Percentiles rank a stretch among this genome's conserved stretches.
phyloP scores from a whole-genome alignment of 306 rosid species.

The Datisca glomerata region DNA sequence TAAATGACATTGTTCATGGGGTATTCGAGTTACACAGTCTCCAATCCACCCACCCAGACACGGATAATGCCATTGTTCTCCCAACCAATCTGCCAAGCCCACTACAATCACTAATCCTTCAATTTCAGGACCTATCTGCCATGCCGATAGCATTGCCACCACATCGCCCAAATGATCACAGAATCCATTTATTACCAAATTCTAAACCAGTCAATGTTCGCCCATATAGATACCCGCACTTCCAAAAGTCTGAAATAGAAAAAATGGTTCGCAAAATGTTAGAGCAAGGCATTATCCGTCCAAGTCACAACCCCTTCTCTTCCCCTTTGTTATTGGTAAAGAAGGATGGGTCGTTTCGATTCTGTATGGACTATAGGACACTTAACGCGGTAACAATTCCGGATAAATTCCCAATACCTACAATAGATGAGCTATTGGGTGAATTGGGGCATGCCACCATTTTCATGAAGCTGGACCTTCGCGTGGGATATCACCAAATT shows the following conservation, averaged over 20 bases:
- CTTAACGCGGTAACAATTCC: background rate
- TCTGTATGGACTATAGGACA: background rate
- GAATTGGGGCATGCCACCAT: too few relatives aligned
- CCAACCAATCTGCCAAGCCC: background rate
- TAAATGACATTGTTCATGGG: background rate
- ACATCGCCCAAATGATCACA: rapidly evolving
- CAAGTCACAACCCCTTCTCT: background rate
- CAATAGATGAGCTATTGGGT: background rate
- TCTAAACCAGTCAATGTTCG: background rate
- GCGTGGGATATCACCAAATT: too few relatives aligned
- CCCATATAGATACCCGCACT: background rate
- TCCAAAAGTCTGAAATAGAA: background rate
- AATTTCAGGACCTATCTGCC: background rate
- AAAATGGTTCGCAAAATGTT: background rate
- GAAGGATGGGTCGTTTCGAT: background rate
- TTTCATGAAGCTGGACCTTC: too few relatives aligned
- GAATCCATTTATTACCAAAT: rapidly evolving
- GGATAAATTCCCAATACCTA: background rate
- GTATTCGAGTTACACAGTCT: background rate
- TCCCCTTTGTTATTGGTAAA: too few relatives aligned
- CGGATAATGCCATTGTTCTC: background rate
- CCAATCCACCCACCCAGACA: background rate
- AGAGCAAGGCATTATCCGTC: background rate
- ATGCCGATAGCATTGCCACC: background rate
- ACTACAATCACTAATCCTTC: background rate